Evolutionary conservation across 1,284 basidiomycete species (phyloP), one percentile per base, ranked within the genome.

Genomic region (Wolfiporia cocos): DNA sequence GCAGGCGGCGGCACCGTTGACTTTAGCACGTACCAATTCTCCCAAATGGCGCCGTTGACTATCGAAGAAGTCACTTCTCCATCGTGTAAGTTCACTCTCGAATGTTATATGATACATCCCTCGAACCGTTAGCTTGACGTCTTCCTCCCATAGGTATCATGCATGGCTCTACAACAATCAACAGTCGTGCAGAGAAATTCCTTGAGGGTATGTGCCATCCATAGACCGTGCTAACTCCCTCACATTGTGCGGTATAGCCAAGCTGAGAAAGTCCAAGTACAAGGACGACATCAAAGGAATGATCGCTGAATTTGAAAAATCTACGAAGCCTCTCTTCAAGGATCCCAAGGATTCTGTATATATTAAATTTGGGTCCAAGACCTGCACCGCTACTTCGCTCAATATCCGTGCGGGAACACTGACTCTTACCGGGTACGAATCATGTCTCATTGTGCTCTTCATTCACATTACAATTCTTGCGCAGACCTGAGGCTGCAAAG

Each of bases 101-200:
- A 7, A 28, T 28, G 67, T 52, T 19, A 3, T 21, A n/a, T n/a
- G 26, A 5, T 7, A 26, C n/a, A 18, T 21, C 19, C 38, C n/a
- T 20, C 19, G 34, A 21, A 44, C 24, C 26, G n/a, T 28, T 28
- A 28, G 14, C 26, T 28, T 12, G 22, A n/a, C n/a, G n/a, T n/a
- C n/a, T n/a, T n/a, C n/a, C n/a, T n/a, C n/a, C n/a, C n/a, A n/a
- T n/a, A 58, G 56, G 56, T 33, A 30, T 55, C n/a, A 26, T 57
- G 2, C 51, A 57, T 28, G 57, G 57, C 1, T 56, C 54, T 1
- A 54, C 53, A 3, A 43, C 42, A 1, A 46, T 58, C 5, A 54
- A 52, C 24, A 31, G 39, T 22, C 55, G 67, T 7, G 68, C 66
- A 14, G 9, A 14, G 26, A 14, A 28, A 7, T 28, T 28, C 26